Evolutionary conservation across 768 basidiomycete genomes (phyloP), one percentile per base, ranked within the genome.

Genomic region (Serpula lacrymans): DNA sequence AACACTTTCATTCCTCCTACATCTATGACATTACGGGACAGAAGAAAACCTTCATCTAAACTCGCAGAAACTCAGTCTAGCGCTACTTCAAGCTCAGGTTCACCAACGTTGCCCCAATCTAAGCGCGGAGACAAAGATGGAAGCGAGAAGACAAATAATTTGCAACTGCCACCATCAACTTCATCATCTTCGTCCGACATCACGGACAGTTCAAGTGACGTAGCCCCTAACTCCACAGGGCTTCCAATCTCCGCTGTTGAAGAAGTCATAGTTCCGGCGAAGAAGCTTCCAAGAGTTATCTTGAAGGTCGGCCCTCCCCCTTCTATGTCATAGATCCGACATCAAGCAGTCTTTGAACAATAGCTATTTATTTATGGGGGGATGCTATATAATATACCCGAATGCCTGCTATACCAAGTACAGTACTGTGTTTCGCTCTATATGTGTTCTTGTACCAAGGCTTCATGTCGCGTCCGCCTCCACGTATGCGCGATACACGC

Each of bases 271-370:
- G 37, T 47, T 17, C 44, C 36, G 14, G 49, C 45, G 28, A 75
- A 72, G 64, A 79, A 73, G 47, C 54, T 80, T 1, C 79, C 77
- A 0, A 67, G 68, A 41, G 77, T 82, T 5, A 72, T 76, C 37
- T 53, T 81, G 38, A 75, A 77, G 63, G 65, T 88, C 59, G 66
- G 74, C 2, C 60, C 68, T 16, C 49, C 54, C 4, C 58, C 65
- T 17, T 60, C 50, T 59, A 9, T 10, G 20, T 5, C 18, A 5
- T 1, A 6, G n/a, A 8, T 26, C 36, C 25, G 5, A 9, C 2
- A 8, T 26, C 36, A 23, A n/a, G n/a, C n/a, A n/a, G n/a, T n/a
- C n/a, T n/a, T n/a, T n/a, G n/a, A n/a, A n/a, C n/a, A n/a, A n/a
- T n/a, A n/a, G n/a, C n/a, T n/a, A n/a, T n/a, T n/a, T n/a, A n/a